These are phyloP conservation scores for Suillus weaverae DNA, from an alignment of 768 basidiomycete genomes.

Conservation along the genomic window DNA sequence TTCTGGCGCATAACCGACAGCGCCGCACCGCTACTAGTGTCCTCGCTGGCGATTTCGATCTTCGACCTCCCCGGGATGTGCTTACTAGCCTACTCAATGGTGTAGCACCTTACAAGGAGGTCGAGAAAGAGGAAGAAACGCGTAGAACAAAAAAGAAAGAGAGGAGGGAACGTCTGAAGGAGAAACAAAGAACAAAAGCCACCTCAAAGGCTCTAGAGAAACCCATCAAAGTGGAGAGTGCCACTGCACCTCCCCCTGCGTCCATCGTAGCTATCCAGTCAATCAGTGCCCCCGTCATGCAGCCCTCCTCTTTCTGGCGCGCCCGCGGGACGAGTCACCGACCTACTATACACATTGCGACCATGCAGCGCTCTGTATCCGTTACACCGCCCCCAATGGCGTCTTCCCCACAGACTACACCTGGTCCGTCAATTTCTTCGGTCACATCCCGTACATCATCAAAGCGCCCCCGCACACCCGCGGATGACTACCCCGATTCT, in stretches of 20 bases:
- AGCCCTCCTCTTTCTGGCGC: slow-evolving; percentile 60
- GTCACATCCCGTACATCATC: slow-evolving; percentile 76
- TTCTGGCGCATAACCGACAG: slow-evolving; percentile 34
- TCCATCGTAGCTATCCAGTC: slow-evolving; percentile 21
- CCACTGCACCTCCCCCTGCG: slow-evolving; percentile 20
- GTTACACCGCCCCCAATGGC: slow-evolving; percentile 71
- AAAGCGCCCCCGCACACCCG: slow-evolving; percentile 75
- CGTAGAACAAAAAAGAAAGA: slow-evolving; percentile 55
- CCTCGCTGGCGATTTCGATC: slow-evolving; percentile 74
- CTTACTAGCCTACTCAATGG: slow-evolving; percentile 80
- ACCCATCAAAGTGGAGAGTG: slow-evolving; percentile 21
- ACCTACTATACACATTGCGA: slow-evolving; percentile 72
- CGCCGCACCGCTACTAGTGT: slow-evolving; percentile 74
- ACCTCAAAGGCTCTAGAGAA: slow-evolving; percentile 37
- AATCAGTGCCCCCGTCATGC: slow-evolving; percentile 31
- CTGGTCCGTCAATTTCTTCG: slow-evolving; percentile 73
- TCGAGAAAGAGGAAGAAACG: slow-evolving; percentile 60
- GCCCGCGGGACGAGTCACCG: slow-evolving; percentile 41
- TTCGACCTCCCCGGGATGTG: slow-evolving; percentile 66
- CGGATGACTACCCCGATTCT: slow-evolving; percentile 45
- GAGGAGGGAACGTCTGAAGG: slow-evolving; percentile 47
- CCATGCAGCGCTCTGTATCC: slow-evolving; percentile 68
- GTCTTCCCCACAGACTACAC: slow-evolving; percentile 70
- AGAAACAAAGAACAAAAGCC: slow-evolving; percentile 44
- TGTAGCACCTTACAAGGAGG: slow-evolving; percentile 61